These are phyloP conservation scores for Aspergillus ochraceus DNA, from an alignment of 2,329 filamentous ascomycete species.

Conservation along the genomic window DNA sequence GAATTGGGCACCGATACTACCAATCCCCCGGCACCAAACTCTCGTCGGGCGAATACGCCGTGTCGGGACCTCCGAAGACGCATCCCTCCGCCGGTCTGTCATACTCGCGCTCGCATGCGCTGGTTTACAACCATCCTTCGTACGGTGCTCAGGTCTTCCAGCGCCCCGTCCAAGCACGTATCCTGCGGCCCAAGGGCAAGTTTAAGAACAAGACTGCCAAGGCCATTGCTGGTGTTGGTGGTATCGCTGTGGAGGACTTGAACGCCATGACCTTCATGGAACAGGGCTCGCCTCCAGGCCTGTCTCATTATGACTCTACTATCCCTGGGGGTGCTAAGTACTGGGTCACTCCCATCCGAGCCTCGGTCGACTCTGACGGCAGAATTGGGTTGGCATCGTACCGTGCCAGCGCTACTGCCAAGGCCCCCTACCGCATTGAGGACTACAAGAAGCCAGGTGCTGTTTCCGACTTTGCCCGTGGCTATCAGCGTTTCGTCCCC, in stretches of 20 bases:
- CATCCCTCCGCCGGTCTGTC: constrained; percentile 66
- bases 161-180: constrained; percentile 57
- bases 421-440: constrained; percentile 38
- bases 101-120: constrained; percentile 57
- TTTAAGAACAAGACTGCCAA: constrained; percentile 32
- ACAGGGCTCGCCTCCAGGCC: constrained; percentile 41
- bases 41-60: constrained; percentile 44
- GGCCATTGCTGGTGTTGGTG: constrained; percentile 42
- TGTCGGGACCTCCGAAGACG: constrained; percentile 57
- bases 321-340: constrained; percentile 54
- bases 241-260: constrained; percentile 42
- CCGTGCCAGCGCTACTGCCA: constrained; percentile 33
- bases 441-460: constrained; percentile 31
- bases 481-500: constrained; percentile 28
- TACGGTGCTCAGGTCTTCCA: constrained; percentile 58
- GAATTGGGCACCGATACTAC: constrained; percentile 37
- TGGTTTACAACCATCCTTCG: constrained; percentile 60
- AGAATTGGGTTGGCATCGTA: constrained; percentile 41
- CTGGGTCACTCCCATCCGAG: constrained; percentile 50
- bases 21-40: constrained; percentile 35
- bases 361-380: constrained; percentile 47
- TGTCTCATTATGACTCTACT: constrained; percentile 45
- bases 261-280: constrained; percentile 35
- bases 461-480: constrained; percentile 28
- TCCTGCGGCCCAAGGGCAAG: constrained; percentile 51